Conservation (phyloP, 768 basidiomycete species). For the Suillus hirtellus region DNA sequence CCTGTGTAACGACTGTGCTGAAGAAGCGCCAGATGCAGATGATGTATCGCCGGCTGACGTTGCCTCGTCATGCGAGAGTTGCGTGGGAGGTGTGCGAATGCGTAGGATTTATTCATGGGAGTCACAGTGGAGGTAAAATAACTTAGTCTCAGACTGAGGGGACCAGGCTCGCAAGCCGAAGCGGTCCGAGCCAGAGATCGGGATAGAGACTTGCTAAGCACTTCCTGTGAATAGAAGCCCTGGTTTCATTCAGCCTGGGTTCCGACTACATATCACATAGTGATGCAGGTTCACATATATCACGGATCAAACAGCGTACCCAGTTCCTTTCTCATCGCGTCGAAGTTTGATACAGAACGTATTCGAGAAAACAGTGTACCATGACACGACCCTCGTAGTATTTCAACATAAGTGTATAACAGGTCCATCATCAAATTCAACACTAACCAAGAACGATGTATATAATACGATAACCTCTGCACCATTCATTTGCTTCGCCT, state of each 20-base stretch:
- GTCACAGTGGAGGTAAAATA: not conserved
- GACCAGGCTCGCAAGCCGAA: not conserved
- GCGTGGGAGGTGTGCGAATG: not conserved
- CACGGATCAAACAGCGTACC: not conserved
- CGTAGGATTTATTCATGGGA: not conserved
- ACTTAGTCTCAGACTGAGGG: not conserved
- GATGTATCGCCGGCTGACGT: not conserved
- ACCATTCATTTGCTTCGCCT: constrained; percentile 26
- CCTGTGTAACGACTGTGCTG: not conserved
- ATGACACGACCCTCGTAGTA: constrained; percentile 41
- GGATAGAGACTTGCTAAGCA: not conserved
- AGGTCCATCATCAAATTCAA: not conserved
- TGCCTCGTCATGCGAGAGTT: not conserved
- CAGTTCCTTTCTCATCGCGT: constrained; percentile 23
- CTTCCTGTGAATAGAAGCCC: not conserved
- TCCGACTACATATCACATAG: not conserved
- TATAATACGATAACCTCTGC: constrained; percentile 25
- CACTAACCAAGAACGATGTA: constrained; percentile 36
- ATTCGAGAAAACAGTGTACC: constrained; percentile 35
- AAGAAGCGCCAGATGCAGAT: not conserved
- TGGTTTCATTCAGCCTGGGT: not conserved
- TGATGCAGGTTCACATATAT: not conserved
- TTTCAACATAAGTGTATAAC: not conserved
- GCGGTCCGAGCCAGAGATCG: not conserved
- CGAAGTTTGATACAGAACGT: constrained; percentile 39